Base-by-base conservation (phyloP, 257 asterid genomes). In the Plectranthus barbatus region DNA sequence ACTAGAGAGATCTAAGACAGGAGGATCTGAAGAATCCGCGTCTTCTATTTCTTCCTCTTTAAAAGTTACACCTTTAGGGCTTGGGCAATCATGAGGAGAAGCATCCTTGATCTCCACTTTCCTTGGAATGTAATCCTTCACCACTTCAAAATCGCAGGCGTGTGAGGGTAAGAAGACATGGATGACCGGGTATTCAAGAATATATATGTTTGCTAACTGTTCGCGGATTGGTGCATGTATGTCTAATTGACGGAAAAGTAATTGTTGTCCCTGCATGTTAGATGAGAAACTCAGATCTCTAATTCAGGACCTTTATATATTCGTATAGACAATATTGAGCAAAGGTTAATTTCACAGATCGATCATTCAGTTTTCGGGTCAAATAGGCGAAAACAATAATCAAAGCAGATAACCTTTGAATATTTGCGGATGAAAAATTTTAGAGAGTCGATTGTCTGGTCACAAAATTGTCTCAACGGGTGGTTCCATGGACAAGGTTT, bases 401-500 rank as follows among this genome's bases (percentile, higher is more conserved):
- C 7, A 37, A 71, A 68, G 63, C 14, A 68, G 21, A 64, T 3
- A 70, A 92, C 96, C 97, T 87, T 82, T 0, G 93, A 86, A 70
- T 73, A 49, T 72, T 81, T 82, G 72, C 91, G 81, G 76, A 87
- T 81, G 79, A 86, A 92, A 62, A 92, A 74, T 46, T 80, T 81
- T 66, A 89, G 95, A 60, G 91, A 70, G 45, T 92, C 90, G 26
- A 89, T 62, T 6, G 74, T 31, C 67, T 76, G 75, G 31, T 84
- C 87, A 42, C 80, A 79, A 68, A 89, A 92, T 71, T 59, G 85
- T 80, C 62, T 92, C 79, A 90, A 71, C 48, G 77, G 56, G 70
- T 89, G 90, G 34, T 78, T 89, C 97, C 95, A 87, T 5, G 94
- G 97, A 56, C 97, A 81, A 69, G 84, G 84, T 67, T 81, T 62